These are phyloP conservation scores for Golubevia pallescens DNA, from an alignment of 1,284 basidiomycete species.

Conservation along the genomic window DNA sequence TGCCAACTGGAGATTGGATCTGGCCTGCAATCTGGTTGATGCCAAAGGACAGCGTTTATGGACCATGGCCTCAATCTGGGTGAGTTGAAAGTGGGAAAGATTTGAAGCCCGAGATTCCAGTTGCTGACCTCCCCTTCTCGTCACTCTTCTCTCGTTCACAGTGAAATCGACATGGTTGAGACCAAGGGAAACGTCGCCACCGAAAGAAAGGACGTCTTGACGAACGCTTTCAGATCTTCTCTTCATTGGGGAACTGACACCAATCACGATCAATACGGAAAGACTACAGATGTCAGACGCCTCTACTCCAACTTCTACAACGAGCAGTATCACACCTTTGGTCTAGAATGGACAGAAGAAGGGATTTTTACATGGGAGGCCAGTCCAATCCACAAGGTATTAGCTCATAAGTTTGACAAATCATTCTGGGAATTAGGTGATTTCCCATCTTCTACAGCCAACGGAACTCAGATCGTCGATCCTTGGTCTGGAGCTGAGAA, in stretches of 20 bases:
- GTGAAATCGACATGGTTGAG: conserved; percentile 50
- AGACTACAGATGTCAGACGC: conserved; percentile 16
- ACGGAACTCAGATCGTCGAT: conserved; percentile 28
- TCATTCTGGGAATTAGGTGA: conserved; percentile 27
- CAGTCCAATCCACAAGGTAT: conserved; percentile 18
- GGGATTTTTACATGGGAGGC: conserved; percentile 30
- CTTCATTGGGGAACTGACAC: conserved; percentile 34
- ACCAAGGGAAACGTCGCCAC: conserved; percentile 26
- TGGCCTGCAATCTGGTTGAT: conserved; percentile 50
- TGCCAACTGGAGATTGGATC: conserved; percentile 46
- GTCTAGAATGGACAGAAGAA: conserved; percentile 36
- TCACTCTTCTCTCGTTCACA: too few relatives aligned
- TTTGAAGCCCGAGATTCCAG: too few relatives aligned
- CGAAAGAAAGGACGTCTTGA: conserved; percentile 4
- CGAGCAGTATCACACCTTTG: conserved; percentile 29
- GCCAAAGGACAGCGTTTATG: conserved; percentile 25
- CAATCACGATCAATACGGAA: conserved; percentile 19
- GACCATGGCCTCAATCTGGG: conserved; percentile 30
- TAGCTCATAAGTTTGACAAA: conserved; percentile 17
- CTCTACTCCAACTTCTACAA: conserved; percentile 35
- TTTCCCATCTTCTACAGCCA: conserved; percentile 26
- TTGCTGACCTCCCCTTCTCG: too few relatives aligned
- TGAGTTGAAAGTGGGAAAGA: too few relatives aligned
- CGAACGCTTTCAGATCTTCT: conserved; percentile 20
- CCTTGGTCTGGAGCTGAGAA: conserved; percentile 25